Conservation (phyloP, 306 rosid genomes). For the Mimosa bimucronata region DNA sequence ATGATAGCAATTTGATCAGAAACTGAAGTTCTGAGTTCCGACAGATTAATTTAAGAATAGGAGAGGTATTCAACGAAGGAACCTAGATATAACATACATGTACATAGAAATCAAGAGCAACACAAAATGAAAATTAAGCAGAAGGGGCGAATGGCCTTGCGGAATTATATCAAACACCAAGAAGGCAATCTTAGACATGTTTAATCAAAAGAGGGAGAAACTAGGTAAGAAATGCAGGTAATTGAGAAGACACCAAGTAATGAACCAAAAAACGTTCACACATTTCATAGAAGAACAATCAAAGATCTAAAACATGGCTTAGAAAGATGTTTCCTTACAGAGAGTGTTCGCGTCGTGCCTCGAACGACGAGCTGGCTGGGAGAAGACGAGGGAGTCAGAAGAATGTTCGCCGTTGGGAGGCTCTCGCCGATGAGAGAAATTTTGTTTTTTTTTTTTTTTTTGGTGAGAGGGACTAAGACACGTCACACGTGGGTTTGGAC, state of each 20-base stretch:
- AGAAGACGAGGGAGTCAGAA: too few relatives aligned
- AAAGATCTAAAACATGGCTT: neutral
- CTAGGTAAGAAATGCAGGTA: neutral
- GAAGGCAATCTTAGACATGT: neutral
- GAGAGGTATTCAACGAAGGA: neutral
- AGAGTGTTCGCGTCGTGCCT: too few relatives aligned
- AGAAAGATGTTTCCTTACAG: neutral
- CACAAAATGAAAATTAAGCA: neutral
- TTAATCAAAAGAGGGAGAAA: neutral
- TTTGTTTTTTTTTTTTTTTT: too few relatives aligned
- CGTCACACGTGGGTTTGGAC: too few relatives aligned
- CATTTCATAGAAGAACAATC: neutral
- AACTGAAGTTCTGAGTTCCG: neutral
- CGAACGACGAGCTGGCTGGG: too few relatives aligned
- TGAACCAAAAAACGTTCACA: neutral
- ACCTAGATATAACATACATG: neutral
- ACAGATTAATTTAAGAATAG: neutral
- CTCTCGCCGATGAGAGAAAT: too few relatives aligned
- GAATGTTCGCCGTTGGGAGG: too few relatives aligned
- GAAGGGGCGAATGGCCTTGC: neutral
- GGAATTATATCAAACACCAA: slow-evolving; percentile 9
- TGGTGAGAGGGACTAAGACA: too few relatives aligned
- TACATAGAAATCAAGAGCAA: slow-evolving; percentile 1
- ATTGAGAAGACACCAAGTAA: neutral
- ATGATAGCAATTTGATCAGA: neutral